Conservation (phyloP, 805 yeast species). For the Jamesozyma spencerorum region DNA sequence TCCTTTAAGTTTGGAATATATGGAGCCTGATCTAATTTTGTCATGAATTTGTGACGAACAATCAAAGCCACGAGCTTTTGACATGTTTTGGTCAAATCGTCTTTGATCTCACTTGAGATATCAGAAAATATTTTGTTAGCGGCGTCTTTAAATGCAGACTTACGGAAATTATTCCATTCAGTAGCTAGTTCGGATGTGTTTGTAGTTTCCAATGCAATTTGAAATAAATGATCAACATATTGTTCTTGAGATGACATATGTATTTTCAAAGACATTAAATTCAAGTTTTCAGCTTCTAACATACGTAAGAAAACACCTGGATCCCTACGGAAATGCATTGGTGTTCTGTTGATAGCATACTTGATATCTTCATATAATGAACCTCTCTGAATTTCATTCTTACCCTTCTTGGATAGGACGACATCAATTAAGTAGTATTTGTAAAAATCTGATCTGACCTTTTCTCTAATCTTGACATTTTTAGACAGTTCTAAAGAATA, state of each 20-base stretch:
- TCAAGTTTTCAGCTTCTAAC: conserved; percentile 82
- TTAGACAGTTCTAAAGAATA: conserved; percentile 73
- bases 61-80: conserved; percentile 59
- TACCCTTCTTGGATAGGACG: conserved; percentile 75
- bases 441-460: conserved; percentile 54
- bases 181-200: conserved; percentile 66
- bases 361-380: conserved; percentile 84
- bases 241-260: conserved; percentile 34
- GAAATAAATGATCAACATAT: conserved; percentile 39
- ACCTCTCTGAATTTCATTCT: conserved; percentile 63
- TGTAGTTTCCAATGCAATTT: conserved; percentile 57
- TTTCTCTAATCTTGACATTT: conserved; percentile 70
- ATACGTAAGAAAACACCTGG: conserved; percentile 84
- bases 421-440: conserved; percentile 62
- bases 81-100: conserved; percentile 67
- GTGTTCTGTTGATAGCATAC: conserved; percentile 74
- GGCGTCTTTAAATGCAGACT: conserved; percentile 54
- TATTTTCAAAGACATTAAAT: conserved; percentile 59
- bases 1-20: conserved; percentile 70
- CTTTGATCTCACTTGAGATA: conserved; percentile 70
- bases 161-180: conserved; percentile 76
- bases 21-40: conserved; percentile 87
- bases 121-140: conserved; percentile 57
- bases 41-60: conserved; percentile 59
- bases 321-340: conserved; percentile 57